phyloP scores from a whole-genome alignment of 2,329 filamentous ascomycete genomes.

The Ophiocordyceps polyrhachis-furcata region DNA sequence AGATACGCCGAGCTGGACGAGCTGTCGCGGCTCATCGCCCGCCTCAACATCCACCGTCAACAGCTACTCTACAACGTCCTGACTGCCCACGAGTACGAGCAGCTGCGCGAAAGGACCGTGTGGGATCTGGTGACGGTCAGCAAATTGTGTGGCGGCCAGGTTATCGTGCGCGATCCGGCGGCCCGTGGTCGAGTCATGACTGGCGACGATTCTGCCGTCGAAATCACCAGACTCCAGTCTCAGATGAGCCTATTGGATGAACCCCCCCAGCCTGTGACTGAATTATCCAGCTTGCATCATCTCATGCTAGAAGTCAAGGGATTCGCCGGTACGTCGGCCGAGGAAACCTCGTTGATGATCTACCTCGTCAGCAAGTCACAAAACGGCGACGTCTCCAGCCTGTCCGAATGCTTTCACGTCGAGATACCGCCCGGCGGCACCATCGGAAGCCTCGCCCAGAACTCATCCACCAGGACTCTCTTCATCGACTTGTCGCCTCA shows the following conservation, averaged over 20 bases:
- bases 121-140: constrained; percentile 93
- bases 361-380: constrained; percentile 57
- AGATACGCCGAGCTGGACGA: constrained; percentile 68
- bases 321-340: constrained; percentile 58
- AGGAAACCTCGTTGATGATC: constrained; percentile 57
- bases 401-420: constrained; percentile 72
- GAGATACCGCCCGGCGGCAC: constrained; percentile 59
- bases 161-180: constrained; percentile 80
- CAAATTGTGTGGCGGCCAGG: constrained; percentile 80
- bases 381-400: constrained; percentile 40
- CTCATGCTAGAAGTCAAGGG: constrained; percentile 69
- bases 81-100: constrained; percentile 66
- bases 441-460: constrained; percentile 44
- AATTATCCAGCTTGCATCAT: constrained; percentile 59
- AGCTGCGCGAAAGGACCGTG: constrained; percentile 70
- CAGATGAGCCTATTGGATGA: constrained; percentile 88
- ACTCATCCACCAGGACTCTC: constrained; percentile 59
- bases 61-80: constrained; percentile 90
- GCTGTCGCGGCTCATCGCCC: constrained; percentile 60
- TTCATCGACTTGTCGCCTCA: constrained; percentile 71
- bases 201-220: constrained; percentile 80
- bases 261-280: constrained; percentile 48
- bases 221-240: constrained; percentile 79
- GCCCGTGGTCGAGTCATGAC: constrained; percentile 74
- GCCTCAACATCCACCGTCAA: constrained; percentile 69